phyloP scores from a whole-genome alignment of 2,329 filamentous ascomycete species.

The Dendryphion nanum region DNA sequence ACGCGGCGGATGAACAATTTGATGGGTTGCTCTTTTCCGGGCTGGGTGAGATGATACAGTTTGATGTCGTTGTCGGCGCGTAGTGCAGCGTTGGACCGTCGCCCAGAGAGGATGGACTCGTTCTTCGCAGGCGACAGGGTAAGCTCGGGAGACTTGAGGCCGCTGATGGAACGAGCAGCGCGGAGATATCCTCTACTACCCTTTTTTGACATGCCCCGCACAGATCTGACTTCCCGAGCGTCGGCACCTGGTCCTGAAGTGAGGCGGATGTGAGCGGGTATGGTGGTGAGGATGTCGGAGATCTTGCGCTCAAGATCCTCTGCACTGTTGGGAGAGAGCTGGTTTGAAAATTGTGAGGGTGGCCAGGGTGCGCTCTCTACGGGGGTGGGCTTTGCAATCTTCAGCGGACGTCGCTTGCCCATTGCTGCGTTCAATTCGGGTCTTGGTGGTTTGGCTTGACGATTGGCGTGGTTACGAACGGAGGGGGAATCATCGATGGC shows the following conservation, averaged over 20 bases:
- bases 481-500: constrained; percentile 37
- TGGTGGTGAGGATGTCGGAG: constrained; percentile 71
- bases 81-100: constrained; percentile 25
- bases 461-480: constrained; percentile 26
- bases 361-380: constrained; percentile 29
- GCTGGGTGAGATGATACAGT: constrained; percentile 85
- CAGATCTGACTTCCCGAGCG: constrained; percentile 27
- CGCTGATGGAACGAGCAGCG: constrained; percentile 29
- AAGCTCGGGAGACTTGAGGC: constrained; percentile 35
- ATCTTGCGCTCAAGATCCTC: constrained; percentile 79
- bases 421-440: constrained; percentile 46
- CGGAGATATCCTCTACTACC: constrained; percentile 31
- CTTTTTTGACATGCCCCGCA: constrained; percentile 23
- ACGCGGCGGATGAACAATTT: constrained; percentile 94
- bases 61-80: constrained; percentile 66
- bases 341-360: constrained; percentile 31
- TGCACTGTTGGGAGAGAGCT: constrained; percentile 23
- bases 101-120: constrained; percentile 24
- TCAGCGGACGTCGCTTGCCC: constrained; percentile 36
- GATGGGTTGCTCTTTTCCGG: constrained; percentile 81
- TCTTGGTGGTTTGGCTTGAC: constrained; percentile 24
- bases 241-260: constrained; percentile 42
- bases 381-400: constrained; percentile 34
- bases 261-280: constrained; percentile 77
- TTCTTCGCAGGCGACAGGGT: constrained; percentile 37